Conservation (phyloP, 352 stramenopile species). For the Elongisporangium anandrum region DNA sequence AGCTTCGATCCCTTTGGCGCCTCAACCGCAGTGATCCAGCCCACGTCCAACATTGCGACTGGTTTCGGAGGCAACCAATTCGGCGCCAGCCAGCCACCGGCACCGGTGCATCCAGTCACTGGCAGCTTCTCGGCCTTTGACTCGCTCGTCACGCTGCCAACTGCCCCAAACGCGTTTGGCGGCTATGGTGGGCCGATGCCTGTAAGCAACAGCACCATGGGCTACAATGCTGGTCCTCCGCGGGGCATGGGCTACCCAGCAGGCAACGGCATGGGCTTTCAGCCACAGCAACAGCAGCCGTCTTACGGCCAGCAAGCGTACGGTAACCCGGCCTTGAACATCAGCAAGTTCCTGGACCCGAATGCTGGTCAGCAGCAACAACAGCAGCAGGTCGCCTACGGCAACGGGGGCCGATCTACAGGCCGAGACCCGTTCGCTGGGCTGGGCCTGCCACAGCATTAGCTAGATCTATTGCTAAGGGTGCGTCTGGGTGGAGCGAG, state of each 20-base stretch:
- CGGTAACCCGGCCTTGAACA: conserved; percentile 29
- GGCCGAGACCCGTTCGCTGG: conserved; percentile 72
- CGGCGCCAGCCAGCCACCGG: conserved; percentile 7
- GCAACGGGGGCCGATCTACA: conserved; percentile 10
- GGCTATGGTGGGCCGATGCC: conserved; percentile 16
- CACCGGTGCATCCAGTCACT: conserved; percentile 10
- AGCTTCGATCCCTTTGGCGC: conserved; percentile 1
- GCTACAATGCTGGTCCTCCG: conserved; percentile 12
- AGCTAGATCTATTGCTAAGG: neutral
- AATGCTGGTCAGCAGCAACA: conserved; percentile 11
- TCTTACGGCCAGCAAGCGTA: conserved; percentile 14
- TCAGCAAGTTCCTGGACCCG: conserved; percentile 42
- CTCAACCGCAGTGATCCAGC: conserved; percentile 5
- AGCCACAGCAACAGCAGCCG: conserved; percentile 20
- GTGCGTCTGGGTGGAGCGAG: neutral
- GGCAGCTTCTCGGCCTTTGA: conserved; percentile 70
- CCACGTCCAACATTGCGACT: conserved; percentile 5
- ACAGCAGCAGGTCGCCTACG: conserved; percentile 5
- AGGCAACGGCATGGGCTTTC: conserved; percentile 20
- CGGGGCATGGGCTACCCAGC: conserved; percentile 8
- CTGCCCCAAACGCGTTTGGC: conserved; percentile 8
- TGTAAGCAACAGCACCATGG: conserved; percentile 11
- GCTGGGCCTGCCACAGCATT: conserved; percentile 45
- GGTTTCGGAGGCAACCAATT: conserved; percentile 6
- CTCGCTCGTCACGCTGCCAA: conserved; percentile 28